Conservation (phyloP, 371 early-diverging fungal genomes). For the Choanephora cucurbitarum region DNA sequence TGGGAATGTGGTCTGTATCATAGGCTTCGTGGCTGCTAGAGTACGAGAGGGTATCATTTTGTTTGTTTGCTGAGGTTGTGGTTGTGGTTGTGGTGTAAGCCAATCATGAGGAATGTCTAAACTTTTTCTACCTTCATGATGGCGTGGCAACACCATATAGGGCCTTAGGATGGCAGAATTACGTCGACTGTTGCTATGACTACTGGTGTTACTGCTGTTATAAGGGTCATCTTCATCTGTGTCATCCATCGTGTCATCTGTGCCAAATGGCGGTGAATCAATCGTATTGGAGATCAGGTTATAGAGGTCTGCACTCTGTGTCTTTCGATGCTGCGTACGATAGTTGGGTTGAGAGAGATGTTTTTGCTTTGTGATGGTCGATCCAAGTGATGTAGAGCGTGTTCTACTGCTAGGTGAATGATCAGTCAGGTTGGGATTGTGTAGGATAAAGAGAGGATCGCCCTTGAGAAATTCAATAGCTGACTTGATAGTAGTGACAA, state of each 20-base stretch:
- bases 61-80: constrained; percentile 1
- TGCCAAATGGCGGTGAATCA: constrained; percentile 1
- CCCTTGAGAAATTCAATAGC: constrained; percentile 58
- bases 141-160: constrained; percentile 33
- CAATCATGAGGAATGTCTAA: constrained; percentile 46
- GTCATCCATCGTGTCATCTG: neutral
- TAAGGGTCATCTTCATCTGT: too few relatives aligned
- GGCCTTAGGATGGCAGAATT: constrained; percentile 44
- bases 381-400: constrained; percentile 39
- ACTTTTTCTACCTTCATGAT: constrained; percentile 30
- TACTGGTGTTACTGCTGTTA: constrained; percentile 2
- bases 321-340: constrained; percentile 41
- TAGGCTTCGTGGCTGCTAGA: constrained; percentile 34
- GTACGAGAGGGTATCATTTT: constrained; percentile 7
- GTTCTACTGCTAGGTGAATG: constrained; percentile 25
- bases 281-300: constrained; percentile 8
- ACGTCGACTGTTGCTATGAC: constrained; percentile 20
- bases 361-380: constrained; percentile 14
- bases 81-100: constrained; percentile 18
- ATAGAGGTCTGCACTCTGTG: constrained; percentile 46
- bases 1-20: constrained; percentile 49
- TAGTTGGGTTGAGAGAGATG: constrained; percentile 6
- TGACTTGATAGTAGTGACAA: constrained; percentile 55
- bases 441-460: constrained; percentile 51
- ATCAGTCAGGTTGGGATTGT: constrained; percentile 3